phyloP scores from a whole-genome alignment of 345 rosid genomes.

The Eutrema heterophyllum region DNA sequence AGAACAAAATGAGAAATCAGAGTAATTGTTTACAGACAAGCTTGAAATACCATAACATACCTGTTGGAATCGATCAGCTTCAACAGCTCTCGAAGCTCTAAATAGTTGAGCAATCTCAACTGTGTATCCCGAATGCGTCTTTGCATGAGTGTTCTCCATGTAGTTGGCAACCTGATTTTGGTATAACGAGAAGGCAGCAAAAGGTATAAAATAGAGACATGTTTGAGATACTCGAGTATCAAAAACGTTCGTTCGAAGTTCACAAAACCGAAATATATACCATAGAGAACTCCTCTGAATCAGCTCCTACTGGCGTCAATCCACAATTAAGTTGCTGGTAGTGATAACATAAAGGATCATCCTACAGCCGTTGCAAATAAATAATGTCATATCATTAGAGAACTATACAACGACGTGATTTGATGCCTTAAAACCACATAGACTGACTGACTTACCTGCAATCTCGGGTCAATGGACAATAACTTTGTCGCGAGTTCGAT shows the following conservation, averaged over 20 bases:
- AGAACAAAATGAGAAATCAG: not conserved
- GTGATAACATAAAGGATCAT: slow-evolving; percentile 64
- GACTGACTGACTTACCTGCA: slow-evolving; percentile 43
- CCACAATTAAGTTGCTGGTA: slow-evolving; percentile 72
- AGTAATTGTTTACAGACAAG: not conserved
- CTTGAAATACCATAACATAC: slow-evolving; percentile 30
- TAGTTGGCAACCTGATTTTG: slow-evolving; percentile 57
- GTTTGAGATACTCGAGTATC: not conserved
- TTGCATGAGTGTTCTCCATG: slow-evolving; percentile 79
- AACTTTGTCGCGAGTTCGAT: slow-evolving; percentile 83
- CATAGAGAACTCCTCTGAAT: slow-evolving; percentile 62
- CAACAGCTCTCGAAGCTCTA: slow-evolving; percentile 55
- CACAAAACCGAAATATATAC: slow-evolving; percentile 32
- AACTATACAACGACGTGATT: not conserved
- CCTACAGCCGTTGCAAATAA: slow-evolving; percentile 36
- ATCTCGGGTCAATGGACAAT: slow-evolving; percentile 42
- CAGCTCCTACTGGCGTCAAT: slow-evolving; percentile 52
- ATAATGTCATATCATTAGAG: not conserved
- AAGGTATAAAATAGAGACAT: not conserved
- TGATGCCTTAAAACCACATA: not conserved
- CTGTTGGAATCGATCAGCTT: slow-evolving; percentile 55
- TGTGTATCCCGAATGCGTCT: slow-evolving; percentile 68
- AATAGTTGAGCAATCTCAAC: slow-evolving; percentile 71
- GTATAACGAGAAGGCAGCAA: slow-evolving; percentile 4
- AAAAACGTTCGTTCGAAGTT: not conserved